These are phyloP conservation scores for Leccinum disarticulatum DNA, from an alignment of 768 basidiomycete species.

Conservation along the genomic window DNA sequence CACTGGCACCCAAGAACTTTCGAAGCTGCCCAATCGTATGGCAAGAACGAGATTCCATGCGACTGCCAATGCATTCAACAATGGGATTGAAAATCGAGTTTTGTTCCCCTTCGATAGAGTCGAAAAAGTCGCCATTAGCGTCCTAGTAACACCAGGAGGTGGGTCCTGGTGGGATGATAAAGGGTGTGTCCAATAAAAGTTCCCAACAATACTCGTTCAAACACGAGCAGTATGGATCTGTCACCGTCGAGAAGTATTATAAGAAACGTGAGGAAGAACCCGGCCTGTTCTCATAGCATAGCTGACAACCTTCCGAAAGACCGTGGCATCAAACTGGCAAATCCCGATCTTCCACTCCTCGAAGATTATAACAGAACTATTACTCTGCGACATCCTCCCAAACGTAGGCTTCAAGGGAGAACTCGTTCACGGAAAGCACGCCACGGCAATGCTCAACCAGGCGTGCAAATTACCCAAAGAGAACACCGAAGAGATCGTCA, in stretches of 20 bases:
- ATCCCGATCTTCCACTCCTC: conserved; percentile 42
- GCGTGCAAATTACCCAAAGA: conserved; percentile 48
- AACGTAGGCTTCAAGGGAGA: conserved; percentile 47
- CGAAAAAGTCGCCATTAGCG: too few species aligned
- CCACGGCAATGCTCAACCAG: conserved; percentile 45
- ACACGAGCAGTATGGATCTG: conserved; percentile 31
- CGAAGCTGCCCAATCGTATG: not conserved
- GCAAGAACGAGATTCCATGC: not conserved
- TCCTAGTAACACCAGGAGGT: too few species aligned
- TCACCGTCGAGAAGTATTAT: conserved; percentile 50
- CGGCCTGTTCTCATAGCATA: not conserved
- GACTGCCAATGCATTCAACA: not conserved
- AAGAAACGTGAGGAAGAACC: conserved; percentile 33
- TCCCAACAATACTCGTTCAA: conserved; percentile 43
- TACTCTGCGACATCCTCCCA: conserved; percentile 47
- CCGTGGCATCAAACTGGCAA: conserved; percentile 34
- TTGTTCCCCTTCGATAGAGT: too few species aligned
- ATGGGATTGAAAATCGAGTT: not conserved
- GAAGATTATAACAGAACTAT: conserved; percentile 36
- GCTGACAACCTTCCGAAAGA: conserved; percentile 30
- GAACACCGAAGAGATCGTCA: conserved; percentile 44
- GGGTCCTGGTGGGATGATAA: conserved; percentile 44
- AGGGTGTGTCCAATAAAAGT: conserved; percentile 41
- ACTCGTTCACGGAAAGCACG: conserved; percentile 43
- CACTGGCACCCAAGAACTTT: not conserved